Evolutionary conservation across 306 rosid species (phyloP), one percentile per base, ranked within the genome.

Genomic region (Delonix regia): DNA sequence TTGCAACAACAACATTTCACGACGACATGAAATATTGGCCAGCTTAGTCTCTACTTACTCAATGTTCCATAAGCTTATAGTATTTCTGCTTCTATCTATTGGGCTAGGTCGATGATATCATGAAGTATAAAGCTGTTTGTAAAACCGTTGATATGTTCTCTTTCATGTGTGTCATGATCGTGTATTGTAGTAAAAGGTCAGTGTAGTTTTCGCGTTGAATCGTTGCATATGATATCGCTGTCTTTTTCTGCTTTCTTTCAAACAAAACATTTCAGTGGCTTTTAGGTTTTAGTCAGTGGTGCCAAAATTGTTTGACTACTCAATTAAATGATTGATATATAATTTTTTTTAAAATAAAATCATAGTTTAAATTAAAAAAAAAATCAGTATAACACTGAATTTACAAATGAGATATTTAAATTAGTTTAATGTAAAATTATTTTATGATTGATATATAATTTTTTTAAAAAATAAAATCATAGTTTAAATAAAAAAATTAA

Each of bases 1-100:
- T 72, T 7, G 42, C 67, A 41, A 66, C 71, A 3, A 33, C 15
- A 39, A 36, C 11, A 9, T 69, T 85, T 62, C 84, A 83, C 13
- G 5, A 64, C 9, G 68, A 24, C 49, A 71, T 78, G 73, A 80
- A 73, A 45, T 74, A 90, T 72, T 87, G 80, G 88, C 33, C 71
- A 42, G 60, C 72, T 77, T 81, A 77, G 0, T 7, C 21, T 15
- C 9, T 52, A 18, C 25, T 3, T n/a, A n/a, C n/a, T n/a, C n/a
- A n/a, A n/a, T 7, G 25, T 52, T 25, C 12, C n/a, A n/a, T 25
- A 57, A 12, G 36, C 4, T 25, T 64, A 4, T 6, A 12, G 2
- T 38, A 12, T 18, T 14, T n/a, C 49, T 38, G 38, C 49, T 38
- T 66, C 8, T 1, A 18, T 36, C 13, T 64, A 15, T 64, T 42